phyloP scores from a whole-genome alignment of 2,329 filamentous ascomycete genomes.

The Cladosporium halotolerans region DNA sequence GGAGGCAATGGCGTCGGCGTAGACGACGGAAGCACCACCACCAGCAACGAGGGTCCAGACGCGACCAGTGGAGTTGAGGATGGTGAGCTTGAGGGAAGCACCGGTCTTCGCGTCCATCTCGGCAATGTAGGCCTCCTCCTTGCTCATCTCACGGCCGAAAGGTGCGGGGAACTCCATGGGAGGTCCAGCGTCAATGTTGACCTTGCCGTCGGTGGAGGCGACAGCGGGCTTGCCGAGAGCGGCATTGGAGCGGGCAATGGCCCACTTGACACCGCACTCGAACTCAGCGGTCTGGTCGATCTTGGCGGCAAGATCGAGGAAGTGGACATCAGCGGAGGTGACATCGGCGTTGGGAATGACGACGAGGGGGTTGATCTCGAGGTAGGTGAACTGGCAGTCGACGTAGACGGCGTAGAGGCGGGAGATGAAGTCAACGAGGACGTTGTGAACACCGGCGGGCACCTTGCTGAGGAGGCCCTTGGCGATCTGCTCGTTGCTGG shows the following conservation, averaged over 20 bases:
- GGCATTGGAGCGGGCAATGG: slow-evolving; percentile 82
- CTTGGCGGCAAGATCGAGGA: slow-evolving; percentile 97
- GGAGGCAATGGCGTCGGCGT: slow-evolving; percentile 96
- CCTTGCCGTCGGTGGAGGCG: slow-evolving; percentile 58
- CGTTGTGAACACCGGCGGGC: slow-evolving; percentile 91
- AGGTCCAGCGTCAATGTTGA: slow-evolving; percentile 91
- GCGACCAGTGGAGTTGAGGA: slow-evolving; percentile 84
- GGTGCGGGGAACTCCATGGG: slow-evolving; percentile 99
- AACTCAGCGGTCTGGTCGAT: slow-evolving; percentile 98
- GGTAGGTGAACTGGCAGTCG: slow-evolving; percentile 99
- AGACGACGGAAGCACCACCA: slow-evolving; percentile 98
- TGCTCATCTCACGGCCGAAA: slow-evolving; percentile 95
- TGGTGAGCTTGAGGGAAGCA: slow-evolving; percentile 95
- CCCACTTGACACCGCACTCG: slow-evolving; percentile 99
- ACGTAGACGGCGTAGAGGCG: slow-evolving; percentile 98
- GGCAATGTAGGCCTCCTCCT: slow-evolving; percentile 98
- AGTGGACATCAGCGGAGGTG: slow-evolving; percentile 92
- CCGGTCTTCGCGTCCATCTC: slow-evolving; percentile 99
- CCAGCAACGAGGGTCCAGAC: slow-evolving; percentile 98
- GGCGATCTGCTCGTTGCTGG: slow-evolving; percentile 92
- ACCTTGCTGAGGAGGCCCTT: slow-evolving; percentile 81
- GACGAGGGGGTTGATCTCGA: slow-evolving; percentile 98
- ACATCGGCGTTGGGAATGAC: slow-evolving; percentile 90
- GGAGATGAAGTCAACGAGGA: slow-evolving; percentile 98
- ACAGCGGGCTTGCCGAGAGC: slow-evolving; percentile 72